Base-by-base conservation (phyloP, 2,329 filamentous ascomycete genomes). In the Lasiodiplodia citricola region DNA sequence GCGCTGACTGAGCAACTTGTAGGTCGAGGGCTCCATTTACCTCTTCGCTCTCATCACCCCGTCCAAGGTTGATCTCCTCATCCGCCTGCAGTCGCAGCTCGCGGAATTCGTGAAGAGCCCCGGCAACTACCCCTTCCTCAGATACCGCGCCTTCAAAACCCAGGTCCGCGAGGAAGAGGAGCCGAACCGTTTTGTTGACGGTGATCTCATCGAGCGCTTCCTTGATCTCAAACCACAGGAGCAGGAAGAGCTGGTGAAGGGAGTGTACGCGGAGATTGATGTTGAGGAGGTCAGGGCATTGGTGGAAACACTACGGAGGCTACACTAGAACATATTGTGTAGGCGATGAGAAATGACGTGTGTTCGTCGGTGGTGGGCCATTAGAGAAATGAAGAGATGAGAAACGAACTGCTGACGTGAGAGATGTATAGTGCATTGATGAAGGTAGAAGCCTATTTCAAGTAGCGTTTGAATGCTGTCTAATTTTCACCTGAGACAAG, bases 11-110 rank as follows among this genome's bases (percentile, higher is more conserved):
- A 44, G 31, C n/a, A 10, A 69, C 73, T 38, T 58, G 21, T 16
- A 96, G 93, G 89, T 94, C 58, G 95, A 98, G 78, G 96, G 96
- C 31, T 91, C 91, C 0, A 90, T 99, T 60, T 97, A 97, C 79
- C 88, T 99, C 71, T 95, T 96, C 74, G 93, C 92, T 0, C 87
- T 91, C 7, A 93, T 99, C 72, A 85, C 90, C 3, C 85, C 91
- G 0, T 79, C 86, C 4, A 88, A 92, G 66, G 91, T 93, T 75
- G 91, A 97, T 73, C 84, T 97, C 14, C 86, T 99, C 31, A 91
- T 97, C 80, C 88, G 88, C 1, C 88, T 99, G 67, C 96, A 99
- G 78, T 82, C 83, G 0, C 88, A 86, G 47, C 86, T 98, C 68
- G 88, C 91, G 5, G 83, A 86, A 3, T 83, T 88, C 6, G 51